phyloP scores from a whole-genome alignment of 352 stramenopile species.

The Globisporangium echinulatum region DNA sequence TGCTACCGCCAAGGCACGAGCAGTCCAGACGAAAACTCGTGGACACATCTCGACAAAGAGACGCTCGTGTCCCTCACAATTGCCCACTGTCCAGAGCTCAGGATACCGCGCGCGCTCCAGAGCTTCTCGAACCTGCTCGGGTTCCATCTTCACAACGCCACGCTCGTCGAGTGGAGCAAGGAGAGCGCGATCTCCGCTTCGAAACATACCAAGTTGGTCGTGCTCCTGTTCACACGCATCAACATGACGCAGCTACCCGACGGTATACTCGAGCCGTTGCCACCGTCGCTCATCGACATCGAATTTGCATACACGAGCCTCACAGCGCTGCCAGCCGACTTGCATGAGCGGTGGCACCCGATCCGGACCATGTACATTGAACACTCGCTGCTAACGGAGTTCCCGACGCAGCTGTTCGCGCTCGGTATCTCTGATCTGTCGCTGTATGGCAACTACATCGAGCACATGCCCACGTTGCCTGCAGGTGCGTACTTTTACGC shows the following conservation, averaged over 20 bases:
- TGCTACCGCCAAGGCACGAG: constrained; percentile 5
- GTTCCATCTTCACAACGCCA: constrained; percentile 29
- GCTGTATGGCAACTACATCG: neutral
- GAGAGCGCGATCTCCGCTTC: neutral
- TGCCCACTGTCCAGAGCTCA: constrained; percentile 18
- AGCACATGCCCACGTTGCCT: too few relatives aligned
- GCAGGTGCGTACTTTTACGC: too few relatives aligned
- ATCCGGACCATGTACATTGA: constrained; percentile 22
- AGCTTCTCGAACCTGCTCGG: constrained; percentile 22
- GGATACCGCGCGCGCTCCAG: constrained; percentile 11
- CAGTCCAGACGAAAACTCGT: constrained; percentile 1
- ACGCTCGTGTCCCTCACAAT: constrained; percentile 12
- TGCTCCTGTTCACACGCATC: neutral
- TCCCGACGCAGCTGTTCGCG: neutral
- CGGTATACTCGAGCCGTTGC: constrained; percentile 4
- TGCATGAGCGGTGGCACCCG: constrained; percentile 12
- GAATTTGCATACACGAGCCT: constrained; percentile 19
- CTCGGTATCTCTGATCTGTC: neutral
- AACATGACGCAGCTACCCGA: constrained; percentile 8
- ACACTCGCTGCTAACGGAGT: constrained; percentile 9
- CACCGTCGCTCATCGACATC: constrained; percentile 4
- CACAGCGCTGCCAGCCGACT: constrained; percentile 10
- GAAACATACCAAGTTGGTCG: constrained; percentile 1
- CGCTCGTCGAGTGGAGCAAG: constrained; percentile 11
- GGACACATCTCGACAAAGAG: constrained; percentile 6